Evolutionary conservation across 2,329 filamentous ascomycete genomes (phyloP).

Genomic region (Calycina marina): DNA sequence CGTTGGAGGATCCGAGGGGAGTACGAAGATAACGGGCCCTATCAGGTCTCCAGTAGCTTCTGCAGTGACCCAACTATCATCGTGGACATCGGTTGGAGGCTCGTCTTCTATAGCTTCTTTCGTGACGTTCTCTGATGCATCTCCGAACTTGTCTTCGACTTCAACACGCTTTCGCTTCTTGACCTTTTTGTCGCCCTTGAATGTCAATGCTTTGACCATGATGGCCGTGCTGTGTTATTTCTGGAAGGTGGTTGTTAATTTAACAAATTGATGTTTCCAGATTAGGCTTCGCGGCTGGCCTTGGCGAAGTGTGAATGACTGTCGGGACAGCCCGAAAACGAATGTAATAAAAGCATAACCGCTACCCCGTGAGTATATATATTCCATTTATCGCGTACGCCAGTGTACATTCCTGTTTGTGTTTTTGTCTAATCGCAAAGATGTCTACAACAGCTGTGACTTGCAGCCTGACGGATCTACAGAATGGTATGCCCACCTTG

Average conservation of each 20-base stretch:
- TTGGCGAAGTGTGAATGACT: no score
- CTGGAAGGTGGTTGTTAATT: conserved; percentile 1
- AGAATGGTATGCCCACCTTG: conserved; percentile 30
- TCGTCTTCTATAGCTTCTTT: conserved; percentile 12
- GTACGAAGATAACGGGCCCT: conserved; percentile 69
- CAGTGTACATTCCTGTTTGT: no score
- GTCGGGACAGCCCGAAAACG: no score
- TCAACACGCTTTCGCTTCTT: conserved; percentile 77
- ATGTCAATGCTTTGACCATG: conserved; percentile 82
- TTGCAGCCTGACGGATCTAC: conserved; percentile 45
- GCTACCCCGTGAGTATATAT: no score
- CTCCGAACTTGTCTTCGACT: conserved; percentile 25
- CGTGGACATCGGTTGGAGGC: conserved; percentile 28
- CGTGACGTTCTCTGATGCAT: conserved; percentile 16
- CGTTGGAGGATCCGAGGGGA: conserved; percentile 58
- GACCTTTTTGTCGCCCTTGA: conserved; percentile 93
- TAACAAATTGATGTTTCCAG: no score
- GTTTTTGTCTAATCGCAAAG: no score
- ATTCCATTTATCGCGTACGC: no score
- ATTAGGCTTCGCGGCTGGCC: no score
- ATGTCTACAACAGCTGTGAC: conserved; percentile 25
- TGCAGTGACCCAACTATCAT: conserved; percentile 86
- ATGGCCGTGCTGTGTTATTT: conserved; percentile 13
- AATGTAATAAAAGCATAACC: no score
- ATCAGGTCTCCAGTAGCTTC: conserved; percentile 59